These are phyloP conservation scores for Tylopilus vinaceipallidus DNA, from an alignment of 768 basidiomycete species.

Conservation along the genomic window DNA sequence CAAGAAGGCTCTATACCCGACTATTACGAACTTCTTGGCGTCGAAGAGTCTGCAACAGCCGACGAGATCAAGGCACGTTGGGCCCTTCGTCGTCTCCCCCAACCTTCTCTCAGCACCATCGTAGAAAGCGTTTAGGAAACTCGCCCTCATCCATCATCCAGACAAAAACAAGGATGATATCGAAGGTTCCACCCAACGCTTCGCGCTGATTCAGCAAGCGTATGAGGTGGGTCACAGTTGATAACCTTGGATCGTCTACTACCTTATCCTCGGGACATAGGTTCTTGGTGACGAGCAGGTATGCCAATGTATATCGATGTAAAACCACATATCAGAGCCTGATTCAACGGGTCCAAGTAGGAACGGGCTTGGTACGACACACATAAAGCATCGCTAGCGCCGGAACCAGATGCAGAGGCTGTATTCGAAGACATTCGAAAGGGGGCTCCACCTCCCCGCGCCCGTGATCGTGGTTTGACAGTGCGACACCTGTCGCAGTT, in stretches of 20 bases:
- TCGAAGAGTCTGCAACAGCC: conserved; percentile 76
- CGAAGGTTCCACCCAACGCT: conserved; percentile 83
- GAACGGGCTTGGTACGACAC: conserved; percentile 99
- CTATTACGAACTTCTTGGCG: conserved; percentile 80
- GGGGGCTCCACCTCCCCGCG: conserved; percentile 56
- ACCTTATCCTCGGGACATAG: conserved; percentile 48
- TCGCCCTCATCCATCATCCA: conserved; percentile 84
- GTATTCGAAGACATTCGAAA: conserved; percentile 83
- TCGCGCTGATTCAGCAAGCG: conserved; percentile 88
- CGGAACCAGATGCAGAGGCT: conserved; percentile 79
- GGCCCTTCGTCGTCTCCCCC: not conserved
- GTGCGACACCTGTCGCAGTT: conserved; percentile 81
- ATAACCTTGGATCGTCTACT: not conserved
- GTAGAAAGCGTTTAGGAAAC: conserved; percentile 78
- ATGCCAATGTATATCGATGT: too few relatives aligned
- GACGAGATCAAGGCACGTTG: conserved; percentile 83
- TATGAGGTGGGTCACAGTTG: conserved; percentile 67
- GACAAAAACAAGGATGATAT: conserved; percentile 84
- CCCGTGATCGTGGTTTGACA: conserved; percentile 72
- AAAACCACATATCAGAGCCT: conserved; percentile 9
- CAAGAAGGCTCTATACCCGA: conserved; percentile 42
- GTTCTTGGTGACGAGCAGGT: conserved; percentile 95
- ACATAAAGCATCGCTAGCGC: conserved; percentile 76
- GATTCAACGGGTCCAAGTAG: conserved; percentile 47
- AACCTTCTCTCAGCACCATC: conserved; percentile 5